Evolutionary conservation across 176 grass and related monocot species (phyloP), one percentile per base, ranked within the genome.

Genomic region (Rhynchospora breviuscula): DNA sequence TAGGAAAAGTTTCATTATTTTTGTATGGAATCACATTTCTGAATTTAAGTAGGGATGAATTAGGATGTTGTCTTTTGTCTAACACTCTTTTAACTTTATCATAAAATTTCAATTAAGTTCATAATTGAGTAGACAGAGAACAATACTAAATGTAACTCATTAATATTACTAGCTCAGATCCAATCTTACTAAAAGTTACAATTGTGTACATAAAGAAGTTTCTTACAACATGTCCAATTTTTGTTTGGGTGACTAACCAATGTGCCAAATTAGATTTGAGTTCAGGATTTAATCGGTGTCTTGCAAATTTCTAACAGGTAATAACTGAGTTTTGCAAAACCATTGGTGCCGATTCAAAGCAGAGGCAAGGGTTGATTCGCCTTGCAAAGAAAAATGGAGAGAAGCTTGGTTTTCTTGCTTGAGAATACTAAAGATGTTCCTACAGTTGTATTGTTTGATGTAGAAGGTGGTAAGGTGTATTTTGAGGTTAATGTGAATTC

Each of bases 261-360:
- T 51, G 26, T 26, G 25, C 25, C 13, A 17, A 64, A 76, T 19
- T 77, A 56, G 7, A 59, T 35, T 70, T 70, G 17, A 59, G 48
- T 60, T 57, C 5, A 13, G 52, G 47, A 22, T 15, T 19, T 43
- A 60, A 84, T 22, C 15, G 5, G 8, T 84, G 13, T 2, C 33
- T 72, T 74, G 15, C 12, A 44, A 8, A 17, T 22, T 57, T 78
- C 62, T 0, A 33, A 25, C 88, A 98, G 96, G 89, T 99, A 54
- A 99, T 99, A 85, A 95, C 85, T 11, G 96, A 95, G 91, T 93
- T 99, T 91, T 99, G 93, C 89, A 95, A 90, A 87, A 93, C 93
- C 44, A 90, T 99, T 18, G 96, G 96, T 48, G 96, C 96, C 21
- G 93, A 99, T 85, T 35, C 79, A 13, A 99, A 99, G 78, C 93